Base-by-base conservation (phyloP, 495 filamentous ascomycete species). In the Podospora australis region DNA sequence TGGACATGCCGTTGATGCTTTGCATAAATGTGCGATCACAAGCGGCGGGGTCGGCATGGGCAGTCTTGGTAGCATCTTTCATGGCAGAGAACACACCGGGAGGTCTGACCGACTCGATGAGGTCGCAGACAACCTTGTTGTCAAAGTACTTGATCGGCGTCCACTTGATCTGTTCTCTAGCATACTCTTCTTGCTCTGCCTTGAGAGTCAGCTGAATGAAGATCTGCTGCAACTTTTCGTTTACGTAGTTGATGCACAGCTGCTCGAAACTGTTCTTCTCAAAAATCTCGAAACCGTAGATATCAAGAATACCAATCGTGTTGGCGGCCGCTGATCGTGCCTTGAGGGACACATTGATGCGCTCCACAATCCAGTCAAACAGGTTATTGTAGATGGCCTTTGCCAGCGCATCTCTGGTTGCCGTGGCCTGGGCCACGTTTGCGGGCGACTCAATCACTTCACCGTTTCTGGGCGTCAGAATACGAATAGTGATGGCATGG, bases 221-320 rank as follows among this genome's bases (percentile, higher is more conserved):
- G 58, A 99, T 99, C 64, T 99, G 94, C 68, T 99, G 94, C 39
- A 99, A 73, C 67, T 99, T 99, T 67, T 99, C 94, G 69, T 99
- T 99, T 62, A 99, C 94, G 62, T 99, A 99, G 74, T 99, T 99
- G 69, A 99, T 99, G 67, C 94, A 99, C 13, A 99, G 83, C 71
- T 99, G 94, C 67, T 99, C 94, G 57, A 99, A 99, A 50, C 89
- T 96, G 70, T 99, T 99, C 68, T 85, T 88, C 65, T 99, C 92
- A 55, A 99, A 99, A 54, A 99, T 99, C 66, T 99, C 94, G 57
- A 99, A 99, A 13, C 94, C 94, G 67, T 99, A 99, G 52, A 99
- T 99, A 77, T 99, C 94, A 41, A 99, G 78, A 66, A 99, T 97
- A 65, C 92, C 92, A 57, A 99, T 92, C 2, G 87, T 86, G 63